Base-by-base conservation (phyloP, 2,329 filamentous ascomycete species). In the Pezicula neosporulosa region DNA sequence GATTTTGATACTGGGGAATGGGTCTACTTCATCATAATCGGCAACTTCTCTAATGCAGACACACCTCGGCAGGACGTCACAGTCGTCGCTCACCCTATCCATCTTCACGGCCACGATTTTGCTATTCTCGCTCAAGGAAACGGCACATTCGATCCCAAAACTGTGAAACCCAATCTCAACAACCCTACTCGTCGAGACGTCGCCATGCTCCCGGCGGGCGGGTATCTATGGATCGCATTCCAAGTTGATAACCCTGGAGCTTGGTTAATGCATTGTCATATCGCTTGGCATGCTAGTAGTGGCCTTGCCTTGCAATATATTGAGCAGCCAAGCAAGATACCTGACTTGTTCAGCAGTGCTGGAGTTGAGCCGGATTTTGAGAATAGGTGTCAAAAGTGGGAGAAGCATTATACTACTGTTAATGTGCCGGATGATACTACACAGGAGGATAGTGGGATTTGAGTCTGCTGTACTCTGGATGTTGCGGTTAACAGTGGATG, bases 201-300 rank as follows among this genome's bases (percentile, higher is more conserved):
- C 1, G 74, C 74, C 4, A 70, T 77, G 59, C 63, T 80, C 2
- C 72, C 70, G 1, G 61, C 60, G 1, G 56, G 59, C 9, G 77
- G 77, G 0, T 74, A 74, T 61, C 49, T 78, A 3, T 72, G 77
- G n/a, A 66, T 81, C 48, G 77, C 74, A 2, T 76, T 78, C 55
- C 65, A 75, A 58, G 70, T 71, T 0, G 68, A 73, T 50, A 81
- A 80, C 61, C 74, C 77, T 1, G 77, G 77, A 0, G 65, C 67
- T 0, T 78, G 76, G 76, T 61, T 76, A 1, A 70, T 78, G 57
- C 76, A 78, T 59, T 79, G 76, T 59, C 76, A 78, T 58, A 74
- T 77, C 47, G 75, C 74, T 3, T 56, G 42, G 41, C 54, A 56
- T 50, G 51, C 51, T 35, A 44, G 44, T 28, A 28, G 16, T 35